phyloP scores from a whole-genome alignment of 1,139 yeast genomes.

The Spencermartinsiella ligniputridi region DNA sequence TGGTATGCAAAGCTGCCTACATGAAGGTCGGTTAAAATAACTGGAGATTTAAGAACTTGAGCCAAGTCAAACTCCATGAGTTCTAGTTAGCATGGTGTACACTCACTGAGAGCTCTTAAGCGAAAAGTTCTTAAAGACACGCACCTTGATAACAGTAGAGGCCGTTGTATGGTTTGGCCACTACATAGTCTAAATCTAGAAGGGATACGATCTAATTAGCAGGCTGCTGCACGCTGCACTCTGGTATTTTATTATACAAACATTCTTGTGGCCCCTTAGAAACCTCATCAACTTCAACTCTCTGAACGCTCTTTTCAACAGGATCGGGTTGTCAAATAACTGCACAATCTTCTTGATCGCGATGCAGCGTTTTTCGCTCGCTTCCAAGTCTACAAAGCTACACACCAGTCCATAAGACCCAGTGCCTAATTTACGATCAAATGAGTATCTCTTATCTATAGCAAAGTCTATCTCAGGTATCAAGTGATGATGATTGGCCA shows the following conservation, averaged over 20 bases:
- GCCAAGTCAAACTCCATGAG: conserved; percentile 77
- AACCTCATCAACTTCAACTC: conserved; percentile 84
- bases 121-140: too few species aligned
- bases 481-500: conserved; percentile 4
- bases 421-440: conserved; percentile 61
- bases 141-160: conserved; percentile 65
- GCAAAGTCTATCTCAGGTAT: conserved; percentile 40
- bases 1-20: conserved; percentile 74
- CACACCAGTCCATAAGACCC: conserved; percentile 92
- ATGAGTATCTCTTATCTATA: conserved; percentile 58
- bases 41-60: conserved; percentile 62
- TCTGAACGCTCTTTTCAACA: conserved; percentile 83
- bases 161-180: conserved; percentile 69
- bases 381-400: conserved; percentile 53
- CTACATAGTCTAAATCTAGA: conserved; percentile 67
- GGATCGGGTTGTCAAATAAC: conserved; percentile 77
- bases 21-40: conserved; percentile 78
- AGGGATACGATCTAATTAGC: conserved; percentile 54
- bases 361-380: conserved; percentile 27
- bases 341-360: conserved; percentile 87
- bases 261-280: conserved; percentile 82
- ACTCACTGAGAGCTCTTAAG: not conserved
- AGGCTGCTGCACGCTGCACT: too few species aligned
- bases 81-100: conserved; percentile 37
- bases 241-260: conserved; percentile 24